Base-by-base conservation (phyloP, 768 basidiomycete species). In the Trametes punicea region DNA sequence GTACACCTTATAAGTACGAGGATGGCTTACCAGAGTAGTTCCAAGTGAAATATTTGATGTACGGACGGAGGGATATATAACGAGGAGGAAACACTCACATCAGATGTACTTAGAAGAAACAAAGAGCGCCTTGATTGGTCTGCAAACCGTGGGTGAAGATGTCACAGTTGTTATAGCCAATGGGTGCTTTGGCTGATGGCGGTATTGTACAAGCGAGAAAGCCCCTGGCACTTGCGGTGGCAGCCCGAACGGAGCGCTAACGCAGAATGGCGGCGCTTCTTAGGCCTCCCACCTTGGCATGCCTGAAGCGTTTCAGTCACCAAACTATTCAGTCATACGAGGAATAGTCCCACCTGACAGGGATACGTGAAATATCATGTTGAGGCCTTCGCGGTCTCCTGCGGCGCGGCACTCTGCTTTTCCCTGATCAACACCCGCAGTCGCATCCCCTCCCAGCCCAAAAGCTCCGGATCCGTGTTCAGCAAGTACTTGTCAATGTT, bases 401-500 rank as follows among this genome's bases (percentile, higher is more conserved):
- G 23, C 15, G 25, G 45, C 1, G 45, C 16, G 5, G 25, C 50
- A n/a, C 34, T 40, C 57, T 57, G 64, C 48, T 62, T 69, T 41
- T 74, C 73, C 26, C 70, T 62, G 9, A 75, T 65, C 57, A 67
- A 61, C 36, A 74, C 57, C 23, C 75, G 67, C 63, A 76, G 57
- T 16, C 74, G 71, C 73, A 76, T 75, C 23, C 75, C 75, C 64
- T 75, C 73, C 64, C 69, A 69, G 10, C 75, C 74, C 31, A 76
- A 63, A 47, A 72, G 55, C 21, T 73, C 71, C 29, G 71, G 59
- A 61, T 69, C 71, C 44, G 71, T 74, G 39, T 70, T 71, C 55
- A 78, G 68, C 26, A 80, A 63, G 63, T 80, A 80, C 44, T 73
- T 67, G 62, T 80, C 72, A 40, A 73, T 46, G 29, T 69, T 65